phyloP scores from a whole-genome alignment of 331 rosid genomes.

The Pyrus hybrid region DNA sequence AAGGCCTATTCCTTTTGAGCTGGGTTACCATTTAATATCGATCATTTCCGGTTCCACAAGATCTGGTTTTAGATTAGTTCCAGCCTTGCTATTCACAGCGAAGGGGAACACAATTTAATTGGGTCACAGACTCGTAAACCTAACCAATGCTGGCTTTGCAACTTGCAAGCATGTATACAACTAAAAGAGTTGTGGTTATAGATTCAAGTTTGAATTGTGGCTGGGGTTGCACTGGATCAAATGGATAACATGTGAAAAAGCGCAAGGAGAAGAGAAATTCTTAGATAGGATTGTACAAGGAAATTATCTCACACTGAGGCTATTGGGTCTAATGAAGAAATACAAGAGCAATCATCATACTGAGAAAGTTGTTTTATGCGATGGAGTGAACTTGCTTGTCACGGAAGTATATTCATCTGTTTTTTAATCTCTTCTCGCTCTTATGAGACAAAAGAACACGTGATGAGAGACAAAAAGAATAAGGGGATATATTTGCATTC shows the following conservation, averaged over 20 bases:
- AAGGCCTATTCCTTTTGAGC: neutral
- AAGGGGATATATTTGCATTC: too few relatives aligned
- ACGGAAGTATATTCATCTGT: too few relatives aligned
- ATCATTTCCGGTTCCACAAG: neutral
- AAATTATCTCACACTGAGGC: too few relatives aligned
- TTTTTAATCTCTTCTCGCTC: too few relatives aligned
- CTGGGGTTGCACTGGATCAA: neutral
- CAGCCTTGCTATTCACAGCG: neutral
- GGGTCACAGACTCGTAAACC: neutral
- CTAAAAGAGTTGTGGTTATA: neutral
- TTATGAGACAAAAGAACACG: too few relatives aligned
- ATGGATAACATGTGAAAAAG: neutral
- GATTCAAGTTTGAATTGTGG: neutral
- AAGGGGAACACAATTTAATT: neutral
- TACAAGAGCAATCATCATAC: too few relatives aligned
- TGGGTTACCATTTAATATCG: neutral
- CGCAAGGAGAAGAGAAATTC: too few relatives aligned
- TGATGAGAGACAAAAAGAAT: too few relatives aligned
- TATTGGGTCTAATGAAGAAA: too few relatives aligned
- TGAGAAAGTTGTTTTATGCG: too few relatives aligned
- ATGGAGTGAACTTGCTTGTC: too few relatives aligned
- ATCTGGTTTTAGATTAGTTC: neutral
- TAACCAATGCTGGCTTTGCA: neutral
- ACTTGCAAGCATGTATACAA: neutral
- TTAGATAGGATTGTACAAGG: too few relatives aligned